A percentile compares a stretch with the other conserved stretches of the same genome.
phyloP scores from a whole-genome alignment of 495 filamentous ascomycete genomes.

The Penicillium coffeae region DNA sequence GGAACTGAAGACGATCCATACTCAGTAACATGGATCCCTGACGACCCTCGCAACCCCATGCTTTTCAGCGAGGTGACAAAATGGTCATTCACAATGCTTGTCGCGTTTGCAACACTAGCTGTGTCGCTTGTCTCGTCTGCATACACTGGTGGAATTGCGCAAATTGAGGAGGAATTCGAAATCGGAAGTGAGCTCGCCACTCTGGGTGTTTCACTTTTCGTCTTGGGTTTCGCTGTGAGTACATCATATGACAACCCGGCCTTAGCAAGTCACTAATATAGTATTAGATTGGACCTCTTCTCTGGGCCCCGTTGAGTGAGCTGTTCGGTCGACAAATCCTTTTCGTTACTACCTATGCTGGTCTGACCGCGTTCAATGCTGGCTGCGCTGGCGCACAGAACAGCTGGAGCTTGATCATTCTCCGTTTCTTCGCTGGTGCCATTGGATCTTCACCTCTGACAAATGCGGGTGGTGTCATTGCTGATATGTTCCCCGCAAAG shows the following conservation, averaged over 20 bases:
- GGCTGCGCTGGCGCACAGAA: conserved; percentile 60
- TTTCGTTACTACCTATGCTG: conserved; percentile 60
- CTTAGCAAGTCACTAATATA: not conserved
- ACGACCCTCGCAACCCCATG: conserved; percentile 72
- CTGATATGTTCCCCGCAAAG: conserved; percentile 64
- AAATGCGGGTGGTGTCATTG: conserved; percentile 71
- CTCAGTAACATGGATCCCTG: conserved; percentile 66
- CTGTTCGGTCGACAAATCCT: conserved; percentile 70
- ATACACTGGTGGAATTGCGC: conserved; percentile 65
- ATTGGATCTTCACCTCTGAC: conserved; percentile 72
- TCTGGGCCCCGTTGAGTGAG: conserved; percentile 67
- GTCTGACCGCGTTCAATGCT: conserved; percentile 66
- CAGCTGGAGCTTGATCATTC: conserved; percentile 61
- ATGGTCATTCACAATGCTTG: conserved; percentile 64
- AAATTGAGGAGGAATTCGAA: conserved; percentile 57
- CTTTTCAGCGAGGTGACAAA: conserved; percentile 57
- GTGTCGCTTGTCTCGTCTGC: conserved; percentile 76
- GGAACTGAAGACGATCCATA: conserved; percentile 75
- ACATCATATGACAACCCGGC: not conserved
- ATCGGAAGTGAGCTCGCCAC: conserved; percentile 58
- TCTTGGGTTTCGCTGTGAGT: conserved; percentile 67
- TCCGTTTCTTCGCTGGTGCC: conserved; percentile 76
- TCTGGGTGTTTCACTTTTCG: conserved; percentile 69
- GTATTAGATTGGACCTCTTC: conserved; percentile 41
- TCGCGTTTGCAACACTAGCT: conserved; percentile 65